A percentile compares a stretch with the other conserved stretches of the same genome.
Evolutionary conservation across 164 flowering plant genomes (phyloP).

Genomic region (Amborella trichopoda): DNA sequence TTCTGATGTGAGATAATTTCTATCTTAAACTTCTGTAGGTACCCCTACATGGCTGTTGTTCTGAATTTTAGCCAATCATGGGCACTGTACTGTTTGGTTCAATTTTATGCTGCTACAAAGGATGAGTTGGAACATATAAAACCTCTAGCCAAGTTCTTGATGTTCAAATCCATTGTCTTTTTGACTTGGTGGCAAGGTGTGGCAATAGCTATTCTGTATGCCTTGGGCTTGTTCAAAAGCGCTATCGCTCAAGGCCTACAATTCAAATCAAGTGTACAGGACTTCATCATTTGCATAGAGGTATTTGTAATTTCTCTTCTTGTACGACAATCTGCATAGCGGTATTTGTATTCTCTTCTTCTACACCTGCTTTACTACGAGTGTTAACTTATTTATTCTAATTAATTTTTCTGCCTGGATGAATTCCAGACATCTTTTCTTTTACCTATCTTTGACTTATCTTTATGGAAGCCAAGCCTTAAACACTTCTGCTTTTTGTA

Average conservation of each 20-base stretch:
- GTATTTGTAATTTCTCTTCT: too few species aligned
- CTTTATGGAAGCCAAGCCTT: too few species aligned
- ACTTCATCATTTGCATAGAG: slow-evolving; percentile 98
- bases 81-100: slow-evolving; percentile 96
- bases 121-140: slow-evolving; percentile 80
- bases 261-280: slow-evolving; percentile 80
- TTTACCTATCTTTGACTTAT: too few species aligned
- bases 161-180: slow-evolving; percentile 92
- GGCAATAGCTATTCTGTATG: slow-evolving; percentile 68
- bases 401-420: too few species aligned
- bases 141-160: slow-evolving; percentile 81
- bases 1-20: neutral
- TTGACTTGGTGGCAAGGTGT: slow-evolving; percentile 99
- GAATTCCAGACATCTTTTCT: too few species aligned
- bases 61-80: slow-evolving; percentile 96
- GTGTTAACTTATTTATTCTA: too few species aligned
- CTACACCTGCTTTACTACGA: too few species aligned
- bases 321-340: too few species aligned
- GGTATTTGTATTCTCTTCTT: too few species aligned
- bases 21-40: slow-evolving; percentile 39
- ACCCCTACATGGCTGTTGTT: slow-evolving; percentile 84
- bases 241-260: slow-evolving; percentile 79
- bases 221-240: slow-evolving; percentile 75
- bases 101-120: slow-evolving; percentile 74
- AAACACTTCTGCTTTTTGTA: too few species aligned